These are phyloP conservation scores for Leccinum longicurvipes DNA, from an alignment of 768 basidiomycete genomes.

Conservation along the genomic window DNA sequence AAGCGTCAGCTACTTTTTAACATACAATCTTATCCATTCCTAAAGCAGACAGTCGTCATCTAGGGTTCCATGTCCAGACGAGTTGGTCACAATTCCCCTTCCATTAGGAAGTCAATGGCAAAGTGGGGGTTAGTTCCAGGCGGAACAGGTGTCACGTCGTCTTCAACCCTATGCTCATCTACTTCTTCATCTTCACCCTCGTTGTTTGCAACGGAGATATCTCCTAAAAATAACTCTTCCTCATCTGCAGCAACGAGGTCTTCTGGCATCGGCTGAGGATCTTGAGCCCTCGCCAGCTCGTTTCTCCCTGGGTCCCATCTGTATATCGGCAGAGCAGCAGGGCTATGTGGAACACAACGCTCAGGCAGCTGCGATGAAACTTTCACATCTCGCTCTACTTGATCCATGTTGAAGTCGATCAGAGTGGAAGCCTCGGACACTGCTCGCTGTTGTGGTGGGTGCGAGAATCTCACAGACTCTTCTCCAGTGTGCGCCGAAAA, in stretches of 20 bases:
- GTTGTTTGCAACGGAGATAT: neutral
- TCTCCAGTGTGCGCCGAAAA: neutral
- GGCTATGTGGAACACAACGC: neutral
- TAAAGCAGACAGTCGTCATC: neutral
- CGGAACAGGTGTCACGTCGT: slow-evolving; percentile 17
- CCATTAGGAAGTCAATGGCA: neutral
- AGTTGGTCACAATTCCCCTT: neutral
- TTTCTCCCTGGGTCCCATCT: slow-evolving; percentile 7
- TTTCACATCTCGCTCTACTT: neutral
- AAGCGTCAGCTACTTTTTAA: too few relatives aligned
- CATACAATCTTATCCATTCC: neutral
- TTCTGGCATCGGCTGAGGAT: neutral
- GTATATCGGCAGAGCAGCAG: slow-evolving; percentile 2
- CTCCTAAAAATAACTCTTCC: neutral
- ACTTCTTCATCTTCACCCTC: neutral
- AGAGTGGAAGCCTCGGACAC: neutral
- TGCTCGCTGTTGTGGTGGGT: neutral
- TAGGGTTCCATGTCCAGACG: neutral
- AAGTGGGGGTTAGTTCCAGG: neutral
- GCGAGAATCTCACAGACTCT: too few relatives aligned
- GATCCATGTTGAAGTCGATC: neutral
- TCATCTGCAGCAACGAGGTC: neutral
- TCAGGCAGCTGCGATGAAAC: neutral
- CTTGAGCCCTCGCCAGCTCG: neutral
- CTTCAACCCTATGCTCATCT: slow-evolving; percentile 2